Base-by-base conservation (phyloP, 2,329 filamentous ascomycete species). In the Alternaria conjuncta region DNA sequence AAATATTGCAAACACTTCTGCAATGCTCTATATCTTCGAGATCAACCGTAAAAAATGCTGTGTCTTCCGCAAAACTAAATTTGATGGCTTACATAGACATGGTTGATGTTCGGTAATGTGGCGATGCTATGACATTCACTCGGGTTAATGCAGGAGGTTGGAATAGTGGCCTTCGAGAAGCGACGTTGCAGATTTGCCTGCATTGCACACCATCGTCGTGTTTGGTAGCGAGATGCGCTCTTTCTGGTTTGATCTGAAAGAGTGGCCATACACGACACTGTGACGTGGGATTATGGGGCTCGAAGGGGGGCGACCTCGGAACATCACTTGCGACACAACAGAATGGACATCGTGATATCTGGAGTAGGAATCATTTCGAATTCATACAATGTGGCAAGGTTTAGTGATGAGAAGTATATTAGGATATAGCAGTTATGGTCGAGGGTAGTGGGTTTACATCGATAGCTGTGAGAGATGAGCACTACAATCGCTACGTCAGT, bases 381-480 rank as follows among this genome's bases (percentile, higher is more conserved):
- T 53, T 25, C 4, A 5, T 3, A n/a, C 1, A n/a, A n/a, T 2
- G 12, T n/a, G 5, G 23, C 9, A 12, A 21, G 1, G 2, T 4
- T 6, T 36, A 13, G 6, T 53, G 18, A 4, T 15, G 13, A 23
- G 8, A 51, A 1, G 6, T 11, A 23, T 20, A 3, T 12, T 3
- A 23, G 28, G 13, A 30, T 23, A 6, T 53, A 41, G 12, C 7
- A 23, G 49, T 11, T 13, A 41, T 32, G 30, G 6, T 41, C 9
- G 1, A 25, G 21, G 20, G 23, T 41, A 20, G 30, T 53, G 6
- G 21, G 20, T 30, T 32, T 46, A 56, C 12, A 56, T 43, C 6
- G 54, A 36, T 5, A 46, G 6, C 15, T 46, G 57, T 20, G 49
- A 59, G 25, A 49, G 23, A 15, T 54, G 43, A 6, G 21, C 32